Conservation (phyloP, 2,329 filamentous ascomycete genomes). For the Fusarium decemcellulare region DNA sequence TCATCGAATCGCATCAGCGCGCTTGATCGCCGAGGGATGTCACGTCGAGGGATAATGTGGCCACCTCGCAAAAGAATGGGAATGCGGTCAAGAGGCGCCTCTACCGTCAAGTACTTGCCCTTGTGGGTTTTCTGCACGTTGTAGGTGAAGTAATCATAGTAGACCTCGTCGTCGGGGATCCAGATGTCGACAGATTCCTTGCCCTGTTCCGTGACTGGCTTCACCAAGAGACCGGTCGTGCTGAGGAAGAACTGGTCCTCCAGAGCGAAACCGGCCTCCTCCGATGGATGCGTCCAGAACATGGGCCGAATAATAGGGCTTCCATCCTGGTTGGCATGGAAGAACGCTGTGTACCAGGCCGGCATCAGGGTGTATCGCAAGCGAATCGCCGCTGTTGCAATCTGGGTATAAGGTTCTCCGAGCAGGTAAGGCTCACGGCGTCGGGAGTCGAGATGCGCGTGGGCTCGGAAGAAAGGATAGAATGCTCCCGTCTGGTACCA, state of each 20-base stretch:
- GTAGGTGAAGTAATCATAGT: slow-evolving; percentile 97
- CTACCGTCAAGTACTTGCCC: slow-evolving; percentile 77
- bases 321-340: slow-evolving; percentile 85
- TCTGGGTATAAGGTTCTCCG: slow-evolving; percentile 86
- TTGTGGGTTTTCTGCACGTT: slow-evolving; percentile 77
- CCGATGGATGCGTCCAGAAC: slow-evolving; percentile 90
- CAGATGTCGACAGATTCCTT: slow-evolving; percentile 83
- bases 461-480: slow-evolving; percentile 98
- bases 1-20: slow-evolving; percentile 95
- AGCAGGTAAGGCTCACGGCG: slow-evolving; percentile 93
- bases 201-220: slow-evolving; percentile 87
- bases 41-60: slow-evolving; percentile 91
- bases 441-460: slow-evolving; percentile 96
- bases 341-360: slow-evolving; percentile 97
- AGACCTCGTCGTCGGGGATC: slow-evolving; percentile 88
- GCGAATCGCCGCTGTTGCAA: slow-evolving; percentile 89
- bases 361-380: slow-evolving; percentile 92
- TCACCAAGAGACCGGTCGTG: slow-evolving; percentile 89
- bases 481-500: slow-evolving; percentile 99
- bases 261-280: slow-evolving; percentile 88
- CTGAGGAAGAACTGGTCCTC: slow-evolving; percentile 97
- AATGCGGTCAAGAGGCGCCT: slow-evolving; percentile 87
- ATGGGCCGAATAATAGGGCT: slow-evolving; percentile 92
- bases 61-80: slow-evolving; percentile 94
- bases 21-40: slow-evolving; percentile 87